Percentiles rank a stretch among this genome's conserved stretches.
phyloP scores from a whole-genome alignment of 2,329 filamentous ascomycete species.

The Fusarium marasasianum region DNA sequence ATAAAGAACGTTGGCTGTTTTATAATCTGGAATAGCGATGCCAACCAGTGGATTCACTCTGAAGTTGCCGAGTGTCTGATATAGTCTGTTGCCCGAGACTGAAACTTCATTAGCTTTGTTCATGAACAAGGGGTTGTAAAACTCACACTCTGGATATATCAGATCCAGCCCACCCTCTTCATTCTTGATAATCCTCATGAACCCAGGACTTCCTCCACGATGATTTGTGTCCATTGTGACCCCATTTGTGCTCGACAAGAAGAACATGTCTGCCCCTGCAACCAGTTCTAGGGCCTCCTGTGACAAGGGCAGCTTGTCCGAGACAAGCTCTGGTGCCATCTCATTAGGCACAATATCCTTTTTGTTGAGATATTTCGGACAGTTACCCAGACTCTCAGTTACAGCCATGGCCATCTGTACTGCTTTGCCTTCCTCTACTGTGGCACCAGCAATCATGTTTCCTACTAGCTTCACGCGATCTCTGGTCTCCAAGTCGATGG shows the following conservation, averaged over 20 bases:
- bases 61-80: slow-evolving; percentile 85
- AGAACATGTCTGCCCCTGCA: slow-evolving; percentile 75
- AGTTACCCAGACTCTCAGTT: slow-evolving; percentile 80
- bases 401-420: slow-evolving; percentile 72
- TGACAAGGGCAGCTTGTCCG: slow-evolving; percentile 56
- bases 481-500: slow-evolving; percentile 62
- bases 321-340: slow-evolving; percentile 61
- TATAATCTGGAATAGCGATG: slow-evolving; percentile 77
- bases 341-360: slow-evolving; percentile 65
- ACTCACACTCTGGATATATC: slow-evolving; percentile 77
- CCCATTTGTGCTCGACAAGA: slow-evolving; percentile 74
- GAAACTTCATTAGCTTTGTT: slow-evolving; percentile 12
- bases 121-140: background rate
- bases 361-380: slow-evolving; percentile 86
- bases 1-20: slow-evolving; percentile 77
- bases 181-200: slow-evolving; percentile 74
- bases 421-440: slow-evolving; percentile 51
- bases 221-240: slow-evolving; percentile 85
- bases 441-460: slow-evolving; percentile 70
- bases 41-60: slow-evolving; percentile 72
- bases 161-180: slow-evolving; percentile 59
- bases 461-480: slow-evolving; percentile 80
- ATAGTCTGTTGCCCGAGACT: slow-evolving; percentile 82
- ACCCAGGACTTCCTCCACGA: slow-evolving; percentile 78
- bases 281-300: slow-evolving; percentile 68